Conservation (phyloP, 805 yeast genomes). For the Myxozyma neglecta region DNA sequence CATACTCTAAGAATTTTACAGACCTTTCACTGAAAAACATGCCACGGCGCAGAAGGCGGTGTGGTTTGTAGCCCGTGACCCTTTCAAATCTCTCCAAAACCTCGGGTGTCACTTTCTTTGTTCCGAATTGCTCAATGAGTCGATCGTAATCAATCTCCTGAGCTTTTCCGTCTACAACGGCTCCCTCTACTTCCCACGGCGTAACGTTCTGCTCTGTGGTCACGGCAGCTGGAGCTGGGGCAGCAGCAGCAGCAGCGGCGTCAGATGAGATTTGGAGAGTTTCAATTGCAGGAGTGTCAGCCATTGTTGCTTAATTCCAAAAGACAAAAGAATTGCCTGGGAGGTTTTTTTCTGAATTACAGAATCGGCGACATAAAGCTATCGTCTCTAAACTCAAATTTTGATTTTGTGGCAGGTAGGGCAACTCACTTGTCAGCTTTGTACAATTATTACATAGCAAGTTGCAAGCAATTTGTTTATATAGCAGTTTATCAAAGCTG, state of each 20-base stretch:
- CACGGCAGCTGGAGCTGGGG: not conserved
- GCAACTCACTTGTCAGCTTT: no score
- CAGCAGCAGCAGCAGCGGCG: not conserved
- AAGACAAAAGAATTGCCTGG: no score
- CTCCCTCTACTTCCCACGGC: slow-evolving; percentile 99
- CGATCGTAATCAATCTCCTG: slow-evolving; percentile 91
- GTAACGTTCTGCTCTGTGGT: slow-evolving; percentile 63
- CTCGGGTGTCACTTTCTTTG: slow-evolving; percentile 66
- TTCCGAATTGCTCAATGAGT: slow-evolving; percentile 83
- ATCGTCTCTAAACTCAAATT: no score
- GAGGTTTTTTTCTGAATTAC: no score
- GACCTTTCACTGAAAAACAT: slow-evolving; percentile 84
- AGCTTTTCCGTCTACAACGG: slow-evolving; percentile 90
- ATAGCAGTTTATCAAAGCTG: no score
- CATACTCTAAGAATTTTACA: not conserved
- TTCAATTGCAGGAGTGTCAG: slow-evolving; percentile 15
- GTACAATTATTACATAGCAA: no score
- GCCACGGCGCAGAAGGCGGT: slow-evolving; percentile 85
- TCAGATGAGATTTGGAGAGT: slow-evolving; percentile 7
- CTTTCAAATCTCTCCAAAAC: slow-evolving; percentile 70
- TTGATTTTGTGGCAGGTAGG: no score
- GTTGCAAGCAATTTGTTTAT: no score
- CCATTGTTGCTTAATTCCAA: not conserved
- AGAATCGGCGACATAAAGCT: no score
- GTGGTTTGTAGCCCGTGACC: slow-evolving; percentile 90